Base-by-base conservation (phyloP, 495 filamentous ascomycete species). In the Penicillium ucsense region DNA sequence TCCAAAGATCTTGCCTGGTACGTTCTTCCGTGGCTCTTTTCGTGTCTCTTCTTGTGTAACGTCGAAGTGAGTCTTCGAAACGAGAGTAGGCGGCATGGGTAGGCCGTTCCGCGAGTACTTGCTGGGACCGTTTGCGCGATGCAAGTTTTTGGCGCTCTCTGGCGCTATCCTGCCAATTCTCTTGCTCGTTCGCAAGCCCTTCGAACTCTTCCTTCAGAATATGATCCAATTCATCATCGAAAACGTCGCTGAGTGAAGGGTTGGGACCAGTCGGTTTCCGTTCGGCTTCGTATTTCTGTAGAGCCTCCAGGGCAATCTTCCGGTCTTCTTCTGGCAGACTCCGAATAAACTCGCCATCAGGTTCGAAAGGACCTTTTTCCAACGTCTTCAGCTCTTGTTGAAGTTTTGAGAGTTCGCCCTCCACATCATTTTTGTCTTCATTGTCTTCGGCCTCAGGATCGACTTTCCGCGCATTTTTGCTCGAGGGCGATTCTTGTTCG, bases 391-490 rank as follows among this genome's bases (percentile, higher is more conserved):
- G 66, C 51, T 84, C 71, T 46, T 71, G 56, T 48, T 84, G 76
- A 32, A 85, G 53, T 49, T 74, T 71, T 41, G 69, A 63, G 33
- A 73, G 65, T 48, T 66, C 55, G 12, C 72, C 61, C 43, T 76
- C 64, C 27, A 77, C 46, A 31, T 67, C 68, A 43, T 72, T 62
- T 34, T 59, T 59, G 9, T 72, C 74, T 39, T 56, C 61, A 29
- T 65, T 50, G 42, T 76, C 74, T 53, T 83, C 71, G 32, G 75
- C 66, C 54, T 81, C 75, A 49, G 75, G 76, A 46, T 75, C 60
- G 44, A 78, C 50, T 56, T 58, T 53, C 49, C 64, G 60, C 48
- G 59, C 57, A 4, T 44, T 61, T 40, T 66, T 66, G 50, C 68
- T 69, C 11, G 51, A 50, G 31, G 31, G 59, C 3, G 54, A 56